phyloP scores from a whole-genome alignment of 768 basidiomycete genomes.

The Pulveroboletus frians region DNA sequence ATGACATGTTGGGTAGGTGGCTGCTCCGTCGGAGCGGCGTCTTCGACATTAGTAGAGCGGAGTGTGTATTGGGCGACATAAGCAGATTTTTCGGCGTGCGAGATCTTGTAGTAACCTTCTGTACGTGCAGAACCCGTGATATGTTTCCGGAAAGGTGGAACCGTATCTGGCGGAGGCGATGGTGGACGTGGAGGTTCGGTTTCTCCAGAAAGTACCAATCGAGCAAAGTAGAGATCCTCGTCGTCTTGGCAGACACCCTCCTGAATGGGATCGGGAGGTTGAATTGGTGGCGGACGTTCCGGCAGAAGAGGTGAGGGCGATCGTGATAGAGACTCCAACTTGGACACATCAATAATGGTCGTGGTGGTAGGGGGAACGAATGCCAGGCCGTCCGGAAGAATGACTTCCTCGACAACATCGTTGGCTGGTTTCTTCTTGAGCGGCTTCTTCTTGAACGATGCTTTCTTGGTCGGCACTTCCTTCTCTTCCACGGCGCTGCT shows the following conservation, averaged over 20 bases:
- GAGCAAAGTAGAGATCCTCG: slow-evolving; percentile 82
- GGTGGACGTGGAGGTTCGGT: slow-evolving; percentile 21
- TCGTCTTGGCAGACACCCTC: slow-evolving; percentile 74
- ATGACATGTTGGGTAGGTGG: slow-evolving; percentile 53
- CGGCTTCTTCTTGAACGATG: slow-evolving; percentile 31
- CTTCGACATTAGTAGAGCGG: slow-evolving; percentile 45
- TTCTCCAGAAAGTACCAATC: slow-evolving; percentile 30
- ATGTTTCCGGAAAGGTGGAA: slow-evolving; percentile 66
- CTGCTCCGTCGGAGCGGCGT: slow-evolving; percentile 36
- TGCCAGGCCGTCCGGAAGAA: slow-evolving; percentile 45
- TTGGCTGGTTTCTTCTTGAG: slow-evolving; percentile 32
- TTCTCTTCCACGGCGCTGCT: slow-evolving; percentile 35
- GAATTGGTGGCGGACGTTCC: slow-evolving; percentile 37
- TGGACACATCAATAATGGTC: slow-evolving; percentile 47
- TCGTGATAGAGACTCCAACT: slow-evolving; percentile 40
- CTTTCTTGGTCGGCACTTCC: slow-evolving; percentile 33
- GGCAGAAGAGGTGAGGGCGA: slow-evolving; percentile 49
- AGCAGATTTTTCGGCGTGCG: slow-evolving; percentile 82
- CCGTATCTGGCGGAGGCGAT: slow-evolving; percentile 36
- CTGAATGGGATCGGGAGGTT: slow-evolving; percentile 49
- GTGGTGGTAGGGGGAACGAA: slow-evolving; percentile 48
- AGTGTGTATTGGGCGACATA: slow-evolving; percentile 88
- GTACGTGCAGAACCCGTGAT: slow-evolving; percentile 84
- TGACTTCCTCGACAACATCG: slow-evolving; percentile 44
- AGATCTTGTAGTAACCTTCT: slow-evolving; percentile 94